These are phyloP conservation scores for Yamadazyma tumulicola DNA, from an alignment of 805 yeast species.

Conservation along the genomic window DNA sequence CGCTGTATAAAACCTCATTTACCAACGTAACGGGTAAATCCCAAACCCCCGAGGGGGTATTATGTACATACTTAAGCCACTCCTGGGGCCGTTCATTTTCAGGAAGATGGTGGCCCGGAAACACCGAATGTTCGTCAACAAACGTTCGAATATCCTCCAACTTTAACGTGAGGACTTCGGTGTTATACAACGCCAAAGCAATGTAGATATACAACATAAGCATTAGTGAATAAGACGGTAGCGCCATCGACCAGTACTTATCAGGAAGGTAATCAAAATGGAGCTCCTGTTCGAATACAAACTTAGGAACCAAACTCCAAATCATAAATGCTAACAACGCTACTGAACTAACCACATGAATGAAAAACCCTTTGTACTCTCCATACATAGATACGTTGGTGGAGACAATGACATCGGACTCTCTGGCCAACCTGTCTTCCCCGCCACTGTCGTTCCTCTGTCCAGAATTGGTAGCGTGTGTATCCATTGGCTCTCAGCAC, in stretches of 20 bases:
- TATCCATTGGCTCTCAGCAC: too few species aligned
- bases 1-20: slow-evolving; percentile 60
- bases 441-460: too few species aligned
- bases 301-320: slow-evolving; percentile 76
- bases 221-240: slow-evolving; percentile 70
- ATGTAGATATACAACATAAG: slow-evolving; percentile 70
- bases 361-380: slow-evolving; percentile 87
- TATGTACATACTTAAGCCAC: slow-evolving; percentile 41
- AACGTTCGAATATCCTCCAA: slow-evolving; percentile 60
- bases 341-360: slow-evolving; percentile 64
- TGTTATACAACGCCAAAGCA: slow-evolving; percentile 66
- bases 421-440: slow-evolving; percentile 56
- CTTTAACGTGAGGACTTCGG: slow-evolving; percentile 65
- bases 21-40: slow-evolving; percentile 76
- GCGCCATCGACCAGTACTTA: slow-evolving; percentile 84
- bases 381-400: slow-evolving; percentile 53
- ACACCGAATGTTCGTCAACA: slow-evolving; percentile 59
- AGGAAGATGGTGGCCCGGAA: slow-evolving; percentile 15
- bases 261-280: slow-evolving; percentile 78
- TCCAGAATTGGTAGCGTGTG: too few species aligned
- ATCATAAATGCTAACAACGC: slow-evolving; percentile 53
- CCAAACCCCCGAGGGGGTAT: slow-evolving; percentile 79
- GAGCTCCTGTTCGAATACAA: slow-evolving; percentile 42
- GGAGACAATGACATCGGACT: slow-evolving; percentile 58
- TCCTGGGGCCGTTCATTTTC: slow-evolving; percentile 6